Evolutionary conservation across 2,329 filamentous ascomycete species (phyloP), one percentile per base, ranked within the genome.

Genomic region (Boeremia exigua): DNA sequence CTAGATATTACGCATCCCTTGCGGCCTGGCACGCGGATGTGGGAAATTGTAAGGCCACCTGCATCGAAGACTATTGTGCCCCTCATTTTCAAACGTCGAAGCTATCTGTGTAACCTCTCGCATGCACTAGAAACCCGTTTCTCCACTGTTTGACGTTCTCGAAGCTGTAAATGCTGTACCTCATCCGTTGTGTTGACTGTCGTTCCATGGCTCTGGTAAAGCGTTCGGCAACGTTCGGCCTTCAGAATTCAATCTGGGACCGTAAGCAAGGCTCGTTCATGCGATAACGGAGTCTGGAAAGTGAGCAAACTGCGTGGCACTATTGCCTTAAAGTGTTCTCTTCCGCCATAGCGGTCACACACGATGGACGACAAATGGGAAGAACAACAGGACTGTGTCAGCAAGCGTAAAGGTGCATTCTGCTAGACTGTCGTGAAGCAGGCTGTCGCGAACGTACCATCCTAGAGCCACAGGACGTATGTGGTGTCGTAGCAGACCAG

Each of bases 41-140:
- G 33, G 25, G n/a, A 37, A 23, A 19, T 33, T 27, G 25, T 19
- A 32, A 56, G 42, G 47, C 47, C 34, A 6, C 47, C 47, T 56
- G 53, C 53, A 47, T 42, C 34, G 28, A 45, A 40, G 30, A 6
- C n/a, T 34, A 34, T 12, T 28, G 40, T 49, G 29, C 52, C 40
- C 40, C 34, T 49, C 30, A 48, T 54, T 27, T 27, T 46, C 33
- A 49, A 55, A 50, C 52, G 52, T 55, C 36, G 53, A 56, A 56
- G 53, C 37, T 38, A 32, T 23, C 7, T 25, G 53, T 56, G 53
- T 25, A 23, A 51, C 48, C 37, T 23, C 28, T 15, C 11, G 14
- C 19, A 3, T 17, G 32, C 53, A 37, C 47, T 56, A 51, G 47
- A 51, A 51, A 10, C 33, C 36, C 19, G 19, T 51, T 32, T 47